Conservation (phyloP, 2,329 filamentous ascomycete genomes). For the Ceratocystis smalleyi region DNA sequence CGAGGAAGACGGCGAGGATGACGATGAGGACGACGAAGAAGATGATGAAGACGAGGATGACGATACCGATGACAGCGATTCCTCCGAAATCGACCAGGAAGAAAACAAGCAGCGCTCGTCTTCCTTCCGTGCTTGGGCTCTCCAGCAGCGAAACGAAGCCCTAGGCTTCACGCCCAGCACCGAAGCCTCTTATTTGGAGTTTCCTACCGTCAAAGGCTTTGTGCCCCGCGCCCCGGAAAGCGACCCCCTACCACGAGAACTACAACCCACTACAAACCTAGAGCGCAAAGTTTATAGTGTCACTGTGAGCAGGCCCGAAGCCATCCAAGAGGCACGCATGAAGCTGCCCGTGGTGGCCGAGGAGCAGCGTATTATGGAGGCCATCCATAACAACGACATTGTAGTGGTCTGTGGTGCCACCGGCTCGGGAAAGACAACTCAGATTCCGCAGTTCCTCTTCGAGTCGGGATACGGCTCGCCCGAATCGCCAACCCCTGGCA, state of each 20-base stretch:
- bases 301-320: constrained; percentile 48
- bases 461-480: constrained; percentile 81
- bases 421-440: constrained; percentile 93
- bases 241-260: constrained; percentile 53
- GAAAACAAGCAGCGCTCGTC: constrained; percentile 29
- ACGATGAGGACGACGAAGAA: constrained; percentile 22
- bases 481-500: constrained; percentile 64
- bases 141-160: constrained; percentile 68
- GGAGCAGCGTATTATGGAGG: constrained; percentile 96
- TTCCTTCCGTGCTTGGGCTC: constrained; percentile 90
- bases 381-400: constrained; percentile 77
- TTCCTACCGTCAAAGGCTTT: constrained; percentile 47
- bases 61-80: constrained; percentile 22
- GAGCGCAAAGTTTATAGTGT: constrained; percentile 64
- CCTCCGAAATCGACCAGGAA: constrained; percentile 23
- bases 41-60: constrained; percentile 21
- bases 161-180: constrained; percentile 46
- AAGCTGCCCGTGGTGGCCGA: constrained; percentile 82
- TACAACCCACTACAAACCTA: constrained; percentile 43
- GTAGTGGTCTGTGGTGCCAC: constrained; percentile 90
- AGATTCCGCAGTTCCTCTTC: constrained; percentile 89
- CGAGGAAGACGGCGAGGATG: constrained; percentile 18
- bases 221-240: constrained; percentile 51
- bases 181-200: constrained; percentile 30
- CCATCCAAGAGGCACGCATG: constrained; percentile 63